Evolutionary conservation across 2,329 filamentous ascomycete genomes (phyloP), one percentile per base, ranked within the genome.

Genomic region (Laburnicola sp.): DNA sequence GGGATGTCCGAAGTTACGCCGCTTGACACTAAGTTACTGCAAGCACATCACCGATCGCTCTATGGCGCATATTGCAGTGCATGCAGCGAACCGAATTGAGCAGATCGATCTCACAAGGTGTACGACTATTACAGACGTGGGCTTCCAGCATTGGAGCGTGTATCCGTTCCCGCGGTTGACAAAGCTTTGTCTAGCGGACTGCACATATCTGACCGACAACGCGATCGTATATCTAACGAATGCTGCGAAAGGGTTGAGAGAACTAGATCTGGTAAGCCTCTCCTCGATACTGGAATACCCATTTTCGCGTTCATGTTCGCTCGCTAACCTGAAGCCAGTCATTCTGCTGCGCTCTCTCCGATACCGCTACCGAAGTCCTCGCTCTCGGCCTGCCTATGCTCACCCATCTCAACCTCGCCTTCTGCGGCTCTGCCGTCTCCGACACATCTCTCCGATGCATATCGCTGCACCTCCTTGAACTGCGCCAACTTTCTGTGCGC

Each of bases 41-140:
- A 99, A 99, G 72, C 93, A 97, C 72, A 92, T 99, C 50, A 97
- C 95, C 1, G 94, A 99, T 72, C 86, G 93, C 4, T 96, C 91
- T 0, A 99, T 99, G 94, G 90, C 91, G 35, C 94, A 99, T 72
- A 85, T 99, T 54, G 94, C 94, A 0, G 89, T 88, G 1, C 92
- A 97, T 71, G 94, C 94, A 4, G 87, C 91, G 3, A 78, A 80
- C 22, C 85, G 94, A 2, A 82, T 99, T 10, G 85, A 95, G 71
- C 84, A 86, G 30, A 85, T 99, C 28, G 89, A 95, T 50, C 81
- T 99, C 9, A 97, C 94, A 1, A 85, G 94, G 10, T 99, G 94
- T 73, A 97, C 94, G 0, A 96, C 91, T 0, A 97, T 99, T 54
- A 96, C 92, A 0, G 94, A 99, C 67, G 85, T 87, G 6, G 94